Evolutionary conservation across 768 basidiomycete species (phyloP).

Genomic region (Termitomyces sp.): DNA sequence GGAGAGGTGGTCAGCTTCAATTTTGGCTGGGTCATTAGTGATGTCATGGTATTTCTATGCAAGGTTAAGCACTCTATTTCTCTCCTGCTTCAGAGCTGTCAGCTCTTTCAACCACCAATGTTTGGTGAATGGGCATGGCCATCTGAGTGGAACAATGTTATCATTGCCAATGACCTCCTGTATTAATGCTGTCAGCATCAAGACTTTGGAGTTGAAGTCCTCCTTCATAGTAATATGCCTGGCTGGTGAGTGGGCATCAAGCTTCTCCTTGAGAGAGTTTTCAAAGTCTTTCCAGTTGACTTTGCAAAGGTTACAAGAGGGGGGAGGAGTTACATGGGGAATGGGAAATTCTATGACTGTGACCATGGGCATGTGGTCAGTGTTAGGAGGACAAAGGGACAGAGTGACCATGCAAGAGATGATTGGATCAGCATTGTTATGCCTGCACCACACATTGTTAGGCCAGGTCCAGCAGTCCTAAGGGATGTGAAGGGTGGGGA

Average conservation of each 20-base stretch:
- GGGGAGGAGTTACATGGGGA: neutral
- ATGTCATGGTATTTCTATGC: neutral
- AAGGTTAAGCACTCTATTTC: too few relatives aligned
- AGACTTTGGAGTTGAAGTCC: neutral
- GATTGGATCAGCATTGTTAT: too few relatives aligned
- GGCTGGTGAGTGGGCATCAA: neutral
- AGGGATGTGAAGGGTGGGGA: too few relatives aligned
- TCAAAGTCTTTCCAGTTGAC: neutral
- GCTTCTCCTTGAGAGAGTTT: neutral
- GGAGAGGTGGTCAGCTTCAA: neutral
- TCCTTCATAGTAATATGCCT: too few relatives aligned
- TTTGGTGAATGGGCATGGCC: neutral
- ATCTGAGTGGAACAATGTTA: neutral
- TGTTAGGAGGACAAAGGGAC: neutral
- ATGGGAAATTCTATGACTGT: neutral
- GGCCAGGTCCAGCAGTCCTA: too few relatives aligned
- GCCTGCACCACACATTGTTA: too few relatives aligned
- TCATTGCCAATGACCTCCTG: neutral
- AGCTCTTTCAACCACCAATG: neutral
- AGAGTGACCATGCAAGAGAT: too few relatives aligned
- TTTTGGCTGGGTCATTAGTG: neutral
- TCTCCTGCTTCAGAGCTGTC: neutral
- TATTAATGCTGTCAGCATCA: neutral
- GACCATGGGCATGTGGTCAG: neutral
- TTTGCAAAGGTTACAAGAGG: neutral